Base-by-base conservation (phyloP, 2,329 filamentous ascomycete genomes). In the Fusarium papillatum region DNA sequence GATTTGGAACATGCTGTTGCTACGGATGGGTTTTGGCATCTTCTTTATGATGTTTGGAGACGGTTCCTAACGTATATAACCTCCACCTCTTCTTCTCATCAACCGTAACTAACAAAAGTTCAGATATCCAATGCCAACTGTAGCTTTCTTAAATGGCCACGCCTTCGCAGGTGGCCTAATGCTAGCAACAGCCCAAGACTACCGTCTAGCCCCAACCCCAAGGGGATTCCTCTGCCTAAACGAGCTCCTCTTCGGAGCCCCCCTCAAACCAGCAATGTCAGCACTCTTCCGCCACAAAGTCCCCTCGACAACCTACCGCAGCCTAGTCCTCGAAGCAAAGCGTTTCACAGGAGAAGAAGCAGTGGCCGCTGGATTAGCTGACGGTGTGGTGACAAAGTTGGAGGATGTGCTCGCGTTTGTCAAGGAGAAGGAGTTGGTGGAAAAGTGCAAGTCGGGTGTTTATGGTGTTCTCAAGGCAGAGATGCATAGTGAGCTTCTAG, bases 81-180 rank as follows among this genome's bases (percentile, higher is more conserved):
- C 22, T 5, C 24, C 17, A 8, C 22, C 19, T 60, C 9, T 4
- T 13, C 7, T 9, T 11, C 11, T 29, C 13, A 13, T 2, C 3
- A 14, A 22, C 13, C 5, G 10, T 17, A 48, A 57, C 59, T 70
- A 19, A 70, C 14, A 13, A 10, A 2, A 13, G 1, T 6, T 11
- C 39, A 84, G 84, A 63, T 96, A 92, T 81, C 94, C 94, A 17
- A 95, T 96, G 94, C 95, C 95, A 29, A 97, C 94, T 5, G 84
- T 97, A 62, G 93, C 94, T n/a, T 87, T 95, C 11, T 81, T 96
- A 66, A 95, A 95, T 78, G 95, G 95, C 26, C 95, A 97, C 83
- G 91, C 93, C 66, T 97, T 95, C 82, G 95, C 95, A 8, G 95
- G 91, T 57, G 95, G 94, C n/a, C 87, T 96, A 72, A 96, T 97